Conservation (phyloP, 768 basidiomycete species). For the Coprinellus aureogranulatus region DNA sequence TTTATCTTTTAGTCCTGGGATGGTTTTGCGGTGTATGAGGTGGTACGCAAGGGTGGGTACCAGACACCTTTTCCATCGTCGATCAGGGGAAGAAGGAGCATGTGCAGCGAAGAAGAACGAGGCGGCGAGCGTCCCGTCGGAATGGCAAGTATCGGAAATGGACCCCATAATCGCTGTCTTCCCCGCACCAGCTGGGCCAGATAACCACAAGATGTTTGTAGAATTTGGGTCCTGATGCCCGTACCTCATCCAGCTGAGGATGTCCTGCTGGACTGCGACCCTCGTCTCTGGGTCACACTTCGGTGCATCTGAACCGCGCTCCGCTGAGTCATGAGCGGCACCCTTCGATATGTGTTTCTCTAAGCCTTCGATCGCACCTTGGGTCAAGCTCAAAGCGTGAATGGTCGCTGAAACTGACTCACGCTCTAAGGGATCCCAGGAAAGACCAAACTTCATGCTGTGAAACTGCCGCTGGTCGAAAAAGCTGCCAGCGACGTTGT, state of each 20-base stretch:
- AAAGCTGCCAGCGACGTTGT: too few species aligned
- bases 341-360: neutral
- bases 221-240: neutral
- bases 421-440: too few species aligned
- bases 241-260: neutral
- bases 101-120: conserved; percentile 38
- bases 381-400: too few species aligned
- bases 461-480: too few species aligned
- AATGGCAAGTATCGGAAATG: conserved; percentile 18
- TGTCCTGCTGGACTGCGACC: neutral
- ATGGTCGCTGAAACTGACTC: too few species aligned
- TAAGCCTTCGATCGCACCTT: too few species aligned
- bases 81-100: conserved; percentile 15
- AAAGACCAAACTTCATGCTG: too few species aligned
- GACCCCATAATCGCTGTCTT: conserved; percentile 27
- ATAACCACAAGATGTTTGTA: conserved; percentile 16
- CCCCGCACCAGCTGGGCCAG: conserved; percentile 24
- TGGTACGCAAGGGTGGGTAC: conserved; percentile 32
- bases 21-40: conserved; percentile 10
- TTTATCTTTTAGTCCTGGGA: neutral
- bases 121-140: conserved; percentile 20
- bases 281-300: neutral
- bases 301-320: neutral
- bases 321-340: neutral
- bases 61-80: conserved; percentile 19